phyloP scores from a whole-genome alignment of 2,329 filamentous ascomycete species.

The Alternaria sp. region DNA sequence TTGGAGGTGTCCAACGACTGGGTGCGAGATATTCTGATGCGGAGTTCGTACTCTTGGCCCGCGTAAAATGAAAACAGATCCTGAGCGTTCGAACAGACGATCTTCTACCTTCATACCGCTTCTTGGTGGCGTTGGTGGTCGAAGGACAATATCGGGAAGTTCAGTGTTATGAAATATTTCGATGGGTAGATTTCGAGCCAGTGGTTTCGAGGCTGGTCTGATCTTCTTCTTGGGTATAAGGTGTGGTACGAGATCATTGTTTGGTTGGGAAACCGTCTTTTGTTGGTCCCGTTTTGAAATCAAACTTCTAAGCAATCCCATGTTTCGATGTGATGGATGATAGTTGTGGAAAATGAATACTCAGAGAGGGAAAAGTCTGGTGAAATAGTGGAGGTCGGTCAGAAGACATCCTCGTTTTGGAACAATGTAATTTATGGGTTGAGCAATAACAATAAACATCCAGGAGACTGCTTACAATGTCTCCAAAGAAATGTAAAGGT shows the following conservation, averaged over 20 bases:
- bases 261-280: background rate
- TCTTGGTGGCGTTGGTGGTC: background rate
- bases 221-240: background rate
- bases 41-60: background rate
- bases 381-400: background rate
- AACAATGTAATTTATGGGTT: background rate
- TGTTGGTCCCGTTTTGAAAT: background rate
- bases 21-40: background rate
- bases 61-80: constrained; percentile 2
- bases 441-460: background rate
- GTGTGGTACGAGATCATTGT: background rate
- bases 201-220: background rate
- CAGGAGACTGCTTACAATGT: background rate
- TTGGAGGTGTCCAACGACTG: background rate
- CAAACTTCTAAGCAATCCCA: constrained; percentile 2
- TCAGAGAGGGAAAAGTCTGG: background rate
- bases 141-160: constrained; percentile 5
- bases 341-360: background rate
- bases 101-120: constrained; percentile 5
- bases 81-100: background rate
- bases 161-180: background rate
- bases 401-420: background rate
- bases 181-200: background rate
- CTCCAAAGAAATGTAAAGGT: background rate
- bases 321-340: background rate